Conservation (phyloP, 768 basidiomycete genomes). For the Lepiota venenata region DNA sequence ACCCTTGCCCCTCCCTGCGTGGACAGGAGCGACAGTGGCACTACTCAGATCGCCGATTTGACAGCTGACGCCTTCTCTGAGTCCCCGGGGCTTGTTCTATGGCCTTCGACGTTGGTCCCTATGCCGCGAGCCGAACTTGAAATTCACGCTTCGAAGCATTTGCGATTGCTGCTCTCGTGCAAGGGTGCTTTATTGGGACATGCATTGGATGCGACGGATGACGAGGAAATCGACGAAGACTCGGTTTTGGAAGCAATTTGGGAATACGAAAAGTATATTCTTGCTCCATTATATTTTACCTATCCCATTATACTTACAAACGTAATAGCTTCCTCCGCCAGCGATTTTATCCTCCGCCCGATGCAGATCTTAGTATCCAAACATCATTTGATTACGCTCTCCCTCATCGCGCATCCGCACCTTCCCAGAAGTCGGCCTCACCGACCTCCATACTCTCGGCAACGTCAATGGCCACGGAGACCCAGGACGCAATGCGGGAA, state of each 20-base stretch:
- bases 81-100: constrained; percentile 58
- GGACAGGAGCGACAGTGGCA: neutral
- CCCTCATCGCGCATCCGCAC: neutral
- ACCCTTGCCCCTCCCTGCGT: constrained; percentile 47
- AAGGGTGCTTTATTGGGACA: constrained; percentile 33
- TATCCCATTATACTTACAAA: constrained; percentile 1
- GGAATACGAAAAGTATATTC: constrained; percentile 51
- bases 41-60: neutral
- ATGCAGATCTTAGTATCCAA: constrained; percentile 13
- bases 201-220: constrained; percentile 28
- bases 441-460: constrained; percentile 14
- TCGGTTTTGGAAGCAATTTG: constrained; percentile 39
- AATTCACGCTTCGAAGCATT: constrained; percentile 63
- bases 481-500: constrained; percentile 26
- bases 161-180: constrained; percentile 43
- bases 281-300: constrained; percentile 1
- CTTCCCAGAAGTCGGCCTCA: neutral
- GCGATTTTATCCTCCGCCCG: constrained; percentile 54
- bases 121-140: constrained; percentile 57
- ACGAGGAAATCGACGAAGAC: constrained; percentile 33
- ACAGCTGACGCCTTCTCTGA: constrained; percentile 26
- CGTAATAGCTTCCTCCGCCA: constrained; percentile 53
- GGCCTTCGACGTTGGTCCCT: constrained; percentile 56
- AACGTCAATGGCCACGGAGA: constrained; percentile 24
- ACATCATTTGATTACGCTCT: constrained; percentile 2